phyloP scores from a whole-genome alignment of 2,329 filamentous ascomycete genomes.

The Fusarium sp. region DNA sequence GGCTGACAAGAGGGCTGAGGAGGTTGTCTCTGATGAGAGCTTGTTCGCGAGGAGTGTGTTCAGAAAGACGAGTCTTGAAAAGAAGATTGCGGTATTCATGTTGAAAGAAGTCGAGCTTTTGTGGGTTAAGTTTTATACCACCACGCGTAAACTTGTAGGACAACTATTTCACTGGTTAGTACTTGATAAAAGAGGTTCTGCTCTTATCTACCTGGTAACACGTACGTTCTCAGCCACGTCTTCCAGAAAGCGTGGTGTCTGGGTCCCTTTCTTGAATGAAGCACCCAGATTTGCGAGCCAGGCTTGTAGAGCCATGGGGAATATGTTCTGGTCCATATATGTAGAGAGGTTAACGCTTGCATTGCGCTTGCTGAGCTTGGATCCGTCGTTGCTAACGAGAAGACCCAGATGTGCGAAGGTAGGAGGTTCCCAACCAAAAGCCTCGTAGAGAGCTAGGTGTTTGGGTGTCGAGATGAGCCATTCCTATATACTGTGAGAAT shows the following conservation, averaged over 20 bases:
- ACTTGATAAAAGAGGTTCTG: neutral
- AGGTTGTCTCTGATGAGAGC: conserved; percentile 33
- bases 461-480: conserved; percentile 95
- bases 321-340: conserved; percentile 59
- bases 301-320: conserved; percentile 71
- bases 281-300: conserved; percentile 79
- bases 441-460: conserved; percentile 76
- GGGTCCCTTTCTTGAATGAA: conserved; percentile 45
- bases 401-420: conserved; percentile 85
- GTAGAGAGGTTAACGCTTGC: conserved; percentile 60
- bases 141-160: conserved; percentile 90
- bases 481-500: conserved; percentile 65
- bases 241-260: conserved; percentile 62
- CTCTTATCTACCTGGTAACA: too few species aligned
- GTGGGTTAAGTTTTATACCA: conserved; percentile 83
- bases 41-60: conserved; percentile 38
- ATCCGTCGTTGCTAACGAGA: conserved; percentile 73
- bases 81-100: conserved; percentile 66
- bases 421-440: conserved; percentile 79
- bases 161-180: conserved; percentile 65
- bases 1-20: conserved; percentile 41
- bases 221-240: conserved; percentile 76
- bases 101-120: conserved; percentile 85
- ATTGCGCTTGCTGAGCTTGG: conserved; percentile 89
- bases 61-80: conserved; percentile 42